phyloP scores from a whole-genome alignment of 768 basidiomycete genomes.

The Phlegmacium glaucopus region DNA sequence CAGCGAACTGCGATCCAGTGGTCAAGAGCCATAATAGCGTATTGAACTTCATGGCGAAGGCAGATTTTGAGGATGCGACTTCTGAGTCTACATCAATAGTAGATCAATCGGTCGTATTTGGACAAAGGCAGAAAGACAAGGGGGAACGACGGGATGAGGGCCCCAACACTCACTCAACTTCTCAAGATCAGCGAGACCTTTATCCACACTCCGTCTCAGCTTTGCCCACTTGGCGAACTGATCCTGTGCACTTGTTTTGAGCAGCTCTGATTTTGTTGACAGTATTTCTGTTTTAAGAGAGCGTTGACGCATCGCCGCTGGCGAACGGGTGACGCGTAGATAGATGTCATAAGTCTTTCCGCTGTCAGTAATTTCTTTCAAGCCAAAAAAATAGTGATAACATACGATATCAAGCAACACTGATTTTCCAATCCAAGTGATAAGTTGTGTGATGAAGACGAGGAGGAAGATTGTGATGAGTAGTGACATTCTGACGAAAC shows the following conservation, averaged over 20 bases:
- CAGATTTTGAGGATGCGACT: constrained; percentile 52
- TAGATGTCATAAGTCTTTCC: constrained; percentile 71
- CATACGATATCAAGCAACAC: constrained; percentile 80
- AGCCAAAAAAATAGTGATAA: constrained; percentile 14
- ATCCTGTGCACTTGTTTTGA: constrained; percentile 91
- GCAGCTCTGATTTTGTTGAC: constrained; percentile 75
- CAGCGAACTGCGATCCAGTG: constrained; percentile 78
- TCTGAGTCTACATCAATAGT: constrained; percentile 52
- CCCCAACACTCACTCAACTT: constrained; percentile 69
- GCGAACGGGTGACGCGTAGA: constrained; percentile 59
- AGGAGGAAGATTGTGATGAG: constrained; percentile 79
- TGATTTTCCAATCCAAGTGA: constrained; percentile 86
- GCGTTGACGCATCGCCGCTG: constrained; percentile 54
- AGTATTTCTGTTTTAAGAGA: constrained; percentile 80
- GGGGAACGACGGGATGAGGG: constrained; percentile 4
- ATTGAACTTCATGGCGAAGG: constrained; percentile 72
- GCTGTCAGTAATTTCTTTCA: background rate
- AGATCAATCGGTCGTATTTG: background rate
- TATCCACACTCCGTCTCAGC: constrained; percentile 85
- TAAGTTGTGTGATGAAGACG: constrained; percentile 78
- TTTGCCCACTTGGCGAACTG: constrained; percentile 99
- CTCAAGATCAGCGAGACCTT: constrained; percentile 87
- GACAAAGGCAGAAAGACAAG: background rate
- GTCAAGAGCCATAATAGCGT: constrained; percentile 76
- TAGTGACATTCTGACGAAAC: constrained; percentile 60